These are phyloP conservation scores for Alternaria gansuensis DNA, from an alignment of 2,329 filamentous ascomycete genomes.

Conservation along the genomic window DNA sequence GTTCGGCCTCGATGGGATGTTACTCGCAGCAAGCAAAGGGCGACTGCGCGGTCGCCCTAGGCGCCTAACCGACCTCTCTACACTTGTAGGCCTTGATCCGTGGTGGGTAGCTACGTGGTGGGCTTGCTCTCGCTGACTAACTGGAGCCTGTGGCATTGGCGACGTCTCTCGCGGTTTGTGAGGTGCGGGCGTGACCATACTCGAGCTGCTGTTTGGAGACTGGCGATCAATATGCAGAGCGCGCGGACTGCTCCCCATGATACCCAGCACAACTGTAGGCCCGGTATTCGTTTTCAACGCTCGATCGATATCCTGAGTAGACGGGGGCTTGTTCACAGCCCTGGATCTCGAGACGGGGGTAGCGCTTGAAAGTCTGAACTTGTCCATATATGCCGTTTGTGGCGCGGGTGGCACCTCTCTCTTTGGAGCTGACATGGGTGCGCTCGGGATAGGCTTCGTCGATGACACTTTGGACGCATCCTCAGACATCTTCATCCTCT, in stretches of 20 bases:
- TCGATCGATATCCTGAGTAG: conserved; percentile 34
- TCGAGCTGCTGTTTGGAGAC: neutral
- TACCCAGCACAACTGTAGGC: conserved; percentile 10
- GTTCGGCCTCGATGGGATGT: neutral
- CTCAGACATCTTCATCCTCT: conserved; percentile 37
- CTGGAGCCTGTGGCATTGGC: neutral
- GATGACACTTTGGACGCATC: neutral
- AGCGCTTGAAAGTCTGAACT: neutral
- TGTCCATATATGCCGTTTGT: neutral
- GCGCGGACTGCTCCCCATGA: conserved; percentile 13
- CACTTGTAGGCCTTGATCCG: neutral
- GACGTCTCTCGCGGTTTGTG: neutral
- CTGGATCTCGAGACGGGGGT: conserved; percentile 5
- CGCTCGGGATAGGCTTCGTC: neutral
- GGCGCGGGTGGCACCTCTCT: neutral
- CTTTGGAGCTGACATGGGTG: neutral
- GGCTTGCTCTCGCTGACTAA: neutral
- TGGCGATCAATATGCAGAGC: conserved; percentile 23
- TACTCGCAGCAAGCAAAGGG: neutral
- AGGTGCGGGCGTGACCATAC: neutral
- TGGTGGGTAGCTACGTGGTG: neutral
- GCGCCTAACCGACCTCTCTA: neutral
- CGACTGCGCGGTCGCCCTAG: neutral
- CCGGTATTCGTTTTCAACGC: conserved; percentile 27
- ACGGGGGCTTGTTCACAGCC: conserved; percentile 25